Base-by-base conservation (phyloP, 2,329 filamentous ascomycete genomes). In the Colletotrichum ledebouriae region DNA sequence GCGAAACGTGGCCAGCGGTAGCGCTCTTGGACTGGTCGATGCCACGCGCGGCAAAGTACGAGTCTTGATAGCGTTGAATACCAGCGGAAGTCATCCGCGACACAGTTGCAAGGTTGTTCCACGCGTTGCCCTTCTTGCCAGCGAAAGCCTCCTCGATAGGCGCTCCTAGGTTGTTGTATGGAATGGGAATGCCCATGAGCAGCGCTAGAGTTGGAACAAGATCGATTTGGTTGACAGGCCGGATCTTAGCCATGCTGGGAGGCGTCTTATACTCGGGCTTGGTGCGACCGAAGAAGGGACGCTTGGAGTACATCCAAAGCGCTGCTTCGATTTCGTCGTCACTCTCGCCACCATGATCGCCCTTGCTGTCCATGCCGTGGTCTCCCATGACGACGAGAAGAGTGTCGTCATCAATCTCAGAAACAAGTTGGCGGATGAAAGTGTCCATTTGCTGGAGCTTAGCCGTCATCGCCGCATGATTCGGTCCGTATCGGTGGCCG, bases 231-330 rank as follows among this genome's bases (percentile, higher is more conserved):
- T 89, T 89, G 46, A 90, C 87, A 0, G 92, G 90, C 10, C 92
- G 86, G 22, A 90, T 87, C 77, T 96, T 97, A 46, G 94, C 94
- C 22, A 87, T 93, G n/a, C 82, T 79, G 6, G 88, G 90, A 17
- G 89, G 90, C 20, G 83, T 81, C 13, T 80, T 76, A 71, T 85
- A 86, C 6, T 88, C 86, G 3, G 87, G 81, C 56, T 87, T 84
- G 2, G 89, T 92, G 44, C 94, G 90, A 15, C 96, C 96, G 78
- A 99, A 99, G 10, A 93, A 79, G 0, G 90, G 89, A 73, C 89
- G 90, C 78, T 94, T 97, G 1, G 96, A 97, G 78, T 98, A 99
- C 94, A 99, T 97, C 95, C 96, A 99, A 53, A 99, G 80, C 2
- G 96, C 94, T 63, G 96, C 94, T 78, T 99, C 90, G 6, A 99